Evolutionary conservation across 1,284 basidiomycete genomes (phyloP).

Genomic region (Apiotrichum siamense): DNA sequence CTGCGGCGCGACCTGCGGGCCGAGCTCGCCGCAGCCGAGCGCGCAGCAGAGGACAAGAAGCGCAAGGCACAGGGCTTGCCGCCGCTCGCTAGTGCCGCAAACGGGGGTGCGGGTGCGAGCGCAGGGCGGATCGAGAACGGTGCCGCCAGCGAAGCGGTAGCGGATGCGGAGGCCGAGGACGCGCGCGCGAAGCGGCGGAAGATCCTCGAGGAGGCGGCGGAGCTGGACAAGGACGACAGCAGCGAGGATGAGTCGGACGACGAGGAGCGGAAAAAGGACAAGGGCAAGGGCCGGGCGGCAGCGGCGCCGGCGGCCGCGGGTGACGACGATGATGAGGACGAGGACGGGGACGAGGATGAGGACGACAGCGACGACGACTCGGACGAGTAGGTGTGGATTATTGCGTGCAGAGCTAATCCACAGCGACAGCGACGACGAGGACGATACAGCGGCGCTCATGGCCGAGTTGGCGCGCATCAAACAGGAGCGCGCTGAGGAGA

Average conservation of each 20-base stretch:
- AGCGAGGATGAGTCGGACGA: slow-evolving; percentile 59
- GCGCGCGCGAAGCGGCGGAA: slow-evolving; percentile 69
- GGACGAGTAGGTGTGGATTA: slow-evolving; percentile 3
- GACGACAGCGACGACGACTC: slow-evolving; percentile 31
- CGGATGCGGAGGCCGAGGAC: slow-evolving; percentile 48
- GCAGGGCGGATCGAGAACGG: slow-evolving; percentile 25
- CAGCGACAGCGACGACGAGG: slow-evolving; percentile 60
- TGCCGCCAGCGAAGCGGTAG: neutral
- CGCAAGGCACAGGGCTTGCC: slow-evolving; percentile 72
- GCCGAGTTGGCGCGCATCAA: slow-evolving; percentile 94
- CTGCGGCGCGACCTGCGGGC: slow-evolving; percentile 69
- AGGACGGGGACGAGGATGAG: slow-evolving; percentile 33
- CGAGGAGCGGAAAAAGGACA: slow-evolving; percentile 46
- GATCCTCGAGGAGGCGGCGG: slow-evolving; percentile 71
- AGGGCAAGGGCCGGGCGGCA: slow-evolving; percentile 42
- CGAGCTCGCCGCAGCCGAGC: slow-evolving; percentile 74
- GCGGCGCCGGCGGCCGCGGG: slow-evolving; percentile 37
- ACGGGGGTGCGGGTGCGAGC: slow-evolving; percentile 31
- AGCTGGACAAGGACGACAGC: slow-evolving; percentile 81
- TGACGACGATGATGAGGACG: slow-evolving; percentile 51
- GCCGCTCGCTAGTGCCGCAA: slow-evolving; percentile 36
- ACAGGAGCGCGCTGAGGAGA: slow-evolving; percentile 86
- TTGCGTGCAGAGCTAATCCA: neutral
- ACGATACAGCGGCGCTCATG: slow-evolving; percentile 84
- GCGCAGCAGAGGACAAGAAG: slow-evolving; percentile 76